Percentiles rank a stretch among this genome's conserved stretches.
phyloP scores from a whole-genome alignment of 2,329 filamentous ascomycete species.

The Pseudonectria buxi region DNA sequence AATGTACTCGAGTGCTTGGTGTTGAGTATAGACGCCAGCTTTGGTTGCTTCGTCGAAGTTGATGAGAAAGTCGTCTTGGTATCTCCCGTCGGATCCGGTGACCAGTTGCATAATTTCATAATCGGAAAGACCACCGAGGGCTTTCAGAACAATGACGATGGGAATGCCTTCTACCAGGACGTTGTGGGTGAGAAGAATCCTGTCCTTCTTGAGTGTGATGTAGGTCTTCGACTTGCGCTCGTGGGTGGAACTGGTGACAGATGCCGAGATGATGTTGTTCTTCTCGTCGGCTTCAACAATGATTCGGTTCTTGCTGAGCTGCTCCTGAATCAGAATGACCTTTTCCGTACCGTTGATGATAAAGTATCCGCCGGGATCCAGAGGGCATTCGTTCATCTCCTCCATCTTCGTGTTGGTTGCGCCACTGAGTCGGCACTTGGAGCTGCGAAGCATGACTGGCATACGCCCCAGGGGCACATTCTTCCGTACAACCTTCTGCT shows the following conservation, averaged over 20 bases:
- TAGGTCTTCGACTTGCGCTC: conserved; percentile 98
- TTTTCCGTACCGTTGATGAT: conserved; percentile 97
- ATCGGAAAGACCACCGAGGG: conserved; percentile 87
- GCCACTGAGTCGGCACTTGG: conserved; percentile 78
- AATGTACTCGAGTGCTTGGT: conserved; percentile 91
- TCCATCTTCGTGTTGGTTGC: conserved; percentile 87
- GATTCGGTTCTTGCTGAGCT: conserved; percentile 97
- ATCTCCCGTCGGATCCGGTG: conserved; percentile 76
- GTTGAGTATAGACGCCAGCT: conserved; percentile 80
- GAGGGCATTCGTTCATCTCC: conserved; percentile 84
- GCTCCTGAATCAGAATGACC: conserved; percentile 96
- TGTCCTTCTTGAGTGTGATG: conserved; percentile 87
- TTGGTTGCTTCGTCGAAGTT: conserved; percentile 92
- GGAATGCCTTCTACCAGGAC: conserved; percentile 90
- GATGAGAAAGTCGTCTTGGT: conserved; percentile 90
- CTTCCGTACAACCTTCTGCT: conserved; percentile 65
- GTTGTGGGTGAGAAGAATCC: conserved; percentile 85
- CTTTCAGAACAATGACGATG: conserved; percentile 87
- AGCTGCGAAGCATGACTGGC: conserved; percentile 95
- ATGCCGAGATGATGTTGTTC: conserved; percentile 90
- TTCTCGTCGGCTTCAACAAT: conserved; percentile 92
- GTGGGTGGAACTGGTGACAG: conserved; percentile 94
- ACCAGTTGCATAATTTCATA: conserved; percentile 91
- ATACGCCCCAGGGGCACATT: conserved; percentile 81
- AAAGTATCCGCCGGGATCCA: conserved; percentile 96